Conservation (phyloP, 1,284 basidiomycete species). For the Ganoderma lucidum region DNA sequence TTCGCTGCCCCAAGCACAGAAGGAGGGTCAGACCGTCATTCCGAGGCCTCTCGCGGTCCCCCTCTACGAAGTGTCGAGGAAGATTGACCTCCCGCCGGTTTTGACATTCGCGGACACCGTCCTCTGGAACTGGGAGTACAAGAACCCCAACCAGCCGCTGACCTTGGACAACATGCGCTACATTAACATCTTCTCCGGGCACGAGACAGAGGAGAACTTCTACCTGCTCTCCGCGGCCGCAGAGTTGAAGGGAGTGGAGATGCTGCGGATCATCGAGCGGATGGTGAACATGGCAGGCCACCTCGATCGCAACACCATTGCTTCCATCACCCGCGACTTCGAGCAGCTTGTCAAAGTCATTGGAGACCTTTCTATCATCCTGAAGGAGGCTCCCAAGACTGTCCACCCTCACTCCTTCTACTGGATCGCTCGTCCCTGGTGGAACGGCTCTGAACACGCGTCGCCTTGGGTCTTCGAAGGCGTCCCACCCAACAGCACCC, state of each 20-base stretch:
- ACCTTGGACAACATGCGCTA: constrained; percentile 73
- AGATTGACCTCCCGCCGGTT: constrained; percentile 89
- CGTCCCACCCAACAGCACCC: constrained; percentile 61
- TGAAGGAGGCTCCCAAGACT: constrained; percentile 73
- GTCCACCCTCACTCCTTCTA: constrained; percentile 93
- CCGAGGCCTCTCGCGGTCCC: constrained; percentile 87
- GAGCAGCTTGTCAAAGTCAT: constrained; percentile 75
- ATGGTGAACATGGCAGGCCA: constrained; percentile 77
- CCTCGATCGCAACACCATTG: constrained; percentile 73
- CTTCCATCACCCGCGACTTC: constrained; percentile 80
- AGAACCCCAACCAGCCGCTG: constrained; percentile 60
- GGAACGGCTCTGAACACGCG: constrained; percentile 80
- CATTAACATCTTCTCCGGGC: constrained; percentile 83
- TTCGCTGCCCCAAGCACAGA: constrained; percentile 62
- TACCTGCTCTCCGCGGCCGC: constrained; percentile 87
- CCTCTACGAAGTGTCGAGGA: constrained; percentile 76
- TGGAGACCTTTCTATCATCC: constrained; percentile 74
- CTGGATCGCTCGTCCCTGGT: constrained; percentile 94
- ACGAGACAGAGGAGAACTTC: constrained; percentile 87
- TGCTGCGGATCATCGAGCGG: constrained; percentile 90
- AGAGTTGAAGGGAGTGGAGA: constrained; percentile 88
- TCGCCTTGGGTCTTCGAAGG: constrained; percentile 89
- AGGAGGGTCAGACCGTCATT: constrained; percentile 57
- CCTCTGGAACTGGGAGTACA: constrained; percentile 89
- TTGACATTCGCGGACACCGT: constrained; percentile 97